Evolutionary conservation across 257 asterid species (phyloP).

Genomic region (Cordia subcordata): DNA sequence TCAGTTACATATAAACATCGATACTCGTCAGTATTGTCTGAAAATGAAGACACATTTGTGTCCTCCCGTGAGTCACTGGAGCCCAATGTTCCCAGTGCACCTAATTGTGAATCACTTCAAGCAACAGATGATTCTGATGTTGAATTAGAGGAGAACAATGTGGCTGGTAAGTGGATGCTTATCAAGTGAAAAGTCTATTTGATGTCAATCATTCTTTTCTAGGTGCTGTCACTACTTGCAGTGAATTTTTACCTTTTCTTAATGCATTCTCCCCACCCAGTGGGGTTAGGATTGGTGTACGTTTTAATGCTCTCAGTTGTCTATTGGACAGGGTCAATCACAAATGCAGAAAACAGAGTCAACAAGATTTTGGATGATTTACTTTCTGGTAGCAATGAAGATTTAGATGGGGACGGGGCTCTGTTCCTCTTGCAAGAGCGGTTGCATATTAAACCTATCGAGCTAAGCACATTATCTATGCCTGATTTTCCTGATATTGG

Average conservation of each 20-base stretch:
- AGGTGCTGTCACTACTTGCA: background rate
- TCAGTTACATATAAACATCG: constrained; percentile 51
- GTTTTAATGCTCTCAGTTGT: constrained; percentile 8
- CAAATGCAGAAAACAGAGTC: constrained; percentile 27
- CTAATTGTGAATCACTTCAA: constrained; percentile 27
- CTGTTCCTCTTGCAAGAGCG: constrained; percentile 59
- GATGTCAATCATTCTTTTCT: background rate
- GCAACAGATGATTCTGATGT: constrained; percentile 20
- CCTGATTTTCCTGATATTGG: constrained; percentile 39
- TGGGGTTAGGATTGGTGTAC: background rate
- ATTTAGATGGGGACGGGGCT: constrained; percentile 58
- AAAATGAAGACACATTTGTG: constrained; percentile 34
- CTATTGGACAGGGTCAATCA: constrained; percentile 35
- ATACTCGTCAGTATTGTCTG: constrained; percentile 28
- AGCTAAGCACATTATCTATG: constrained; percentile 31
- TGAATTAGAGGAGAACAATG: constrained; percentile 41
- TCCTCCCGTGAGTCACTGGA: constrained; percentile 40
- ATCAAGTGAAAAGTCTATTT: constrained; percentile 7
- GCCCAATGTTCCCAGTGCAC: constrained; percentile 28
- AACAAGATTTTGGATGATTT: constrained; percentile 45
- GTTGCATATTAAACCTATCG: constrained; percentile 63
- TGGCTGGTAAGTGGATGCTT: constrained; percentile 45
- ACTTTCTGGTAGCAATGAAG: constrained; percentile 43
- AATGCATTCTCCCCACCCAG: background rate
- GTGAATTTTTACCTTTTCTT: background rate